phyloP scores from a whole-genome alignment of 305 asterid genomes.

The Euphrasia arctica region DNA sequence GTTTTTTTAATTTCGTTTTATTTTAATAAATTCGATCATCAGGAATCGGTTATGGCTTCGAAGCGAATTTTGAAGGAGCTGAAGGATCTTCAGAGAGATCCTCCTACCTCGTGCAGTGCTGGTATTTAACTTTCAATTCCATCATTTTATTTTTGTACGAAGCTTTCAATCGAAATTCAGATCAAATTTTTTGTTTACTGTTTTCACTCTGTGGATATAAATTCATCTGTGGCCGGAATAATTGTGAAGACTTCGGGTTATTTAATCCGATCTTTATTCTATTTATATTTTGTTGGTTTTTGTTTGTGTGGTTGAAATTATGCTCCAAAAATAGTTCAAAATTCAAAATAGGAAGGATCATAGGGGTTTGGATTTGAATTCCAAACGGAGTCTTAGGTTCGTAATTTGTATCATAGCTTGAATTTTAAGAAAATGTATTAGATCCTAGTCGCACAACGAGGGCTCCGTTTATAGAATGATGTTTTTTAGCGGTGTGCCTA shows the following conservation, averaged over 20 bases:
- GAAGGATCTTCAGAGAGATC: constrained; percentile 96
- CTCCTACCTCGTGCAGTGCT: constrained; percentile 96
- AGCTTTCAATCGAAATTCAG: too few relatives aligned
- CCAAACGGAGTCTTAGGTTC: not conserved
- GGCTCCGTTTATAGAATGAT: not conserved
- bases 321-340: not conserved
- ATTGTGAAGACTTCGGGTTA: too few relatives aligned
- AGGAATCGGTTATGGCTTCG: constrained; percentile 75
- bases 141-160: not conserved
- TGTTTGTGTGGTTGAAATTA: constrained; percentile 8
- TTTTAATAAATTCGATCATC: not conserved
- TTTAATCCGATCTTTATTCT: not conserved
- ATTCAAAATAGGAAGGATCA: too few relatives aligned
- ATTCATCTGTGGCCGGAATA: too few relatives aligned
- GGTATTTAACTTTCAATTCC: constrained; percentile 37
- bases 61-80: constrained; percentile 58
- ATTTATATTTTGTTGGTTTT: not conserved
- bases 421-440: not conserved
- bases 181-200: too few relatives aligned
- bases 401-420: not conserved
- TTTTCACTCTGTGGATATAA: too few relatives aligned
- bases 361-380: too few relatives aligned
- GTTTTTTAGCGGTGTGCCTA: not conserved
- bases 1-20: not conserved
- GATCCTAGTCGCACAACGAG: not conserved